phyloP scores from a whole-genome alignment of 2,329 filamentous ascomycete genomes.

The Aureobasidium zeae region DNA sequence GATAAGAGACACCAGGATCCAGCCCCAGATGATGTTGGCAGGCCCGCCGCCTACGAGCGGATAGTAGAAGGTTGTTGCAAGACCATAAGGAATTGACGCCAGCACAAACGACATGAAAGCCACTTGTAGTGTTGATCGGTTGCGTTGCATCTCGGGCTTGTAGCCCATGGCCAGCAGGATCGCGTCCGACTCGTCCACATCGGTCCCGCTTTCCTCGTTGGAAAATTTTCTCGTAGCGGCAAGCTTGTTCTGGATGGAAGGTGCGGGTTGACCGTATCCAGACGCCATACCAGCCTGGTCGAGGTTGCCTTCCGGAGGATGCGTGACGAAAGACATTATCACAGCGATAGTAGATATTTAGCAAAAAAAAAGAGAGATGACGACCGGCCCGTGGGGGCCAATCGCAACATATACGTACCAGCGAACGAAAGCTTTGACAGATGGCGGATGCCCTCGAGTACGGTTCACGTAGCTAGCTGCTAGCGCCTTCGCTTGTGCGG shows the following conservation, averaged over 20 bases:
- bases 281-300: conserved; percentile 12
- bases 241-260: background rate
- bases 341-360: background rate
- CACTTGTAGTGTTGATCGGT: conserved; percentile 58
- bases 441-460: too few species aligned
- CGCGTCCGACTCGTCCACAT: conserved; percentile 46
- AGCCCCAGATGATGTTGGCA: conserved; percentile 63
- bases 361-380: conserved; percentile 3
- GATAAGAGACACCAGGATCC: conserved; percentile 58
- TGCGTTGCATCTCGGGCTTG: conserved; percentile 55
- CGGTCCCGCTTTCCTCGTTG: conserved; percentile 6
- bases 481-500: too few species aligned
- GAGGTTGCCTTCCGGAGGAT: conserved; percentile 11
- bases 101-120: conserved; percentile 71
- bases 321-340: conserved; percentile 8
- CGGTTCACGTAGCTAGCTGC: conserved; percentile 4
- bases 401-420: conserved; percentile 3
- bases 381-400: background rate
- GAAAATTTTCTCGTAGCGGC: background rate
- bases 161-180: conserved; percentile 57
- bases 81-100: conserved; percentile 64
- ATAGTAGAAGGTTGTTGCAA: conserved; percentile 61
- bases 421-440: conserved; percentile 2
- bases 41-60: conserved; percentile 58
- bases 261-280: conserved; percentile 4